These are phyloP conservation scores for Ophioceras dolichostomum DNA, from an alignment of 2,329 filamentous ascomycete genomes.

Conservation along the genomic window DNA sequence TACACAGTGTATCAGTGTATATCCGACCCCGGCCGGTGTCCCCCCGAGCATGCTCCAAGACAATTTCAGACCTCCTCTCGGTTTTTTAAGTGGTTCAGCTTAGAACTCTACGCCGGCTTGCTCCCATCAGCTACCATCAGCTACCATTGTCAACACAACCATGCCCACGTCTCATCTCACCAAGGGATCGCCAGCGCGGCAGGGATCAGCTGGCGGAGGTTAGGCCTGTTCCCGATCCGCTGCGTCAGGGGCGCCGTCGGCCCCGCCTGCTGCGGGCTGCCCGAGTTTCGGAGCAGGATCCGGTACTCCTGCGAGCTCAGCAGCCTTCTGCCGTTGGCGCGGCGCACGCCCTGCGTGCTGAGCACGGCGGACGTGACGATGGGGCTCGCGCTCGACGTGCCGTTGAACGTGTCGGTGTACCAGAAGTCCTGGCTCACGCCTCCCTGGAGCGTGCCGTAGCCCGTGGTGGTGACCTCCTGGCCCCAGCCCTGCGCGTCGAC, in stretches of 20 bases:
- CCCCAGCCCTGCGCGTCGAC: slow-evolving; percentile 1
- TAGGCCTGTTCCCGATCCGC: background rate
- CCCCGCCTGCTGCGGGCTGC: background rate
- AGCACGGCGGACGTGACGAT: background rate
- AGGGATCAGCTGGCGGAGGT: background rate
- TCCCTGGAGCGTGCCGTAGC: background rate
- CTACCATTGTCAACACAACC: no score
- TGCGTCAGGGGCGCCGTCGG: background rate
- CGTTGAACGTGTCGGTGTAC: slow-evolving; percentile 1
- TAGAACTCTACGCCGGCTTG: no score
- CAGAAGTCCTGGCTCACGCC: background rate
- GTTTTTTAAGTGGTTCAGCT: no score
- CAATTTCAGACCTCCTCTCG: no score
- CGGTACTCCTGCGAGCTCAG: background rate
- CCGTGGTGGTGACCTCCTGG: background rate
- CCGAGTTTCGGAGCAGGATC: background rate
- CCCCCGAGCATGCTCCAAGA: no score
- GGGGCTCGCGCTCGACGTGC: background rate
- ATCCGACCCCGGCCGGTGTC: no score
- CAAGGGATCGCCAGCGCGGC: background rate
- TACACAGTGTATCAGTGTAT: no score
- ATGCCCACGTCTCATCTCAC: no score
- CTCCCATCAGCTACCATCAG: no score
- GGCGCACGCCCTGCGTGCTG: background rate
- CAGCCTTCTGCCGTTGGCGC: background rate